Evolutionary conservation across 2,329 filamentous ascomycete species (phyloP).

Genomic region (Zasmidium cellare): DNA sequence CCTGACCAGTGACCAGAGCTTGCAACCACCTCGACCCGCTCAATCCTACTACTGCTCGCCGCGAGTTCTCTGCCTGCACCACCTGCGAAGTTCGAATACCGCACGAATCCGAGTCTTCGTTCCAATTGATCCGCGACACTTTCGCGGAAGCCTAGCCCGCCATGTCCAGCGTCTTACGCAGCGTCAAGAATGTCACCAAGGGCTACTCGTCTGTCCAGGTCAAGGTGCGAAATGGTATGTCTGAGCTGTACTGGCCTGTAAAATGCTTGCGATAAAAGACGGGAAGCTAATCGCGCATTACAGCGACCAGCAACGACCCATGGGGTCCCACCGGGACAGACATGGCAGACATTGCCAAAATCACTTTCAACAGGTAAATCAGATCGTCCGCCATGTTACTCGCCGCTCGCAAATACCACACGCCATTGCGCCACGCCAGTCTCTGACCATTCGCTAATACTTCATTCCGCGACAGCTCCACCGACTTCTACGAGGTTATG

Average conservation of each 20-base stretch:
- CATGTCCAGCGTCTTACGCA: conserved; percentile 97
- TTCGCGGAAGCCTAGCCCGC: conserved; percentile 20
- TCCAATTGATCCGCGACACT: conserved; percentile 11
- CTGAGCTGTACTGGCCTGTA: neutral
- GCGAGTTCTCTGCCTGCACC: neutral
- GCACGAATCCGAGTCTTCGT: neutral
- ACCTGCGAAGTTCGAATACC: neutral
- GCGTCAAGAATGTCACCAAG: conserved; percentile 99
- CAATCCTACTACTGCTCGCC: neutral
- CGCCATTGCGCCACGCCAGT: too few relatives aligned
- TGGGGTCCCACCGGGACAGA: conserved; percentile 98
- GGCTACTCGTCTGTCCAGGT: conserved; percentile 95
- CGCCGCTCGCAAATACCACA: too few relatives aligned
- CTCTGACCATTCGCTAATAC: too few relatives aligned
- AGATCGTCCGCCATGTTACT: neutral
- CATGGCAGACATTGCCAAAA: conserved; percentile 97
- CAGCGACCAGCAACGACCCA: conserved; percentile 97
- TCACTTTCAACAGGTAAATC: conserved; percentile 94
- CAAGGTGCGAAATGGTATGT: conserved; percentile 93
- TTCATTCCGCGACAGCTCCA: conserved; percentile 61
- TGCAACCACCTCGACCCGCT: neutral
- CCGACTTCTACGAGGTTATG: conserved; percentile 99
- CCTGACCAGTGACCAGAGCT: neutral
- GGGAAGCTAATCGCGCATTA: conserved; percentile 19
- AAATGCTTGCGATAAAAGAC: conserved; percentile 23